Base-by-base conservation (phyloP, 139 green algal genomes). In the Micromonas pusilla region DNA sequence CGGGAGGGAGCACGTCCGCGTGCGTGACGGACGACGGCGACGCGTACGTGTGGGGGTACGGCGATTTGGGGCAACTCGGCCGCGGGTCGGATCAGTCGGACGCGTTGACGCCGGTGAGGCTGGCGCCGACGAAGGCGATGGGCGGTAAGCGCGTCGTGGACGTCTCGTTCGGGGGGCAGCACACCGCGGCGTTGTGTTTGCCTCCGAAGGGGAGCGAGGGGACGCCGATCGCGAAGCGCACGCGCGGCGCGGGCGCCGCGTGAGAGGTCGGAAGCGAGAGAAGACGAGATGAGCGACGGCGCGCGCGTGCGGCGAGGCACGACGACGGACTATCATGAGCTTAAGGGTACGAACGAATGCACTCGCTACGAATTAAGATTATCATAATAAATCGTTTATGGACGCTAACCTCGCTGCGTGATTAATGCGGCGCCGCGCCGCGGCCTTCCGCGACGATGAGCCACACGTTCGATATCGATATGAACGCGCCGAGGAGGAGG, bases 21-120 rank as follows among this genome's bases (percentile, higher is more conserved):
- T 60, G 60, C 6, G 57, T 80, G 23, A 36, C 63, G 2, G 57
- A 39, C 2, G 74, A 80, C 57, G 74, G 74, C 45, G 26, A 72
- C 16, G 60, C 32, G 30, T 80, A 80, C 60, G 74, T 80, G 25
- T 80, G 74, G 74, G 74, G 74, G 3, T 72, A 71, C 33, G 54
- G 63, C 19, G 33, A 60, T 6, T 62, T 20, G 26, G 74, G 57
- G 5, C 60, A 73, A 36, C 60, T 80, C 6, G 57, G 74, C 32
- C 37, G 45, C 23, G 57, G 57, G 20, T 16, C 25, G 31, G 30
- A 53, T 31, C 25, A 73, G 20, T 60, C 26, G 25, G 74, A 80
- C 74, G 74, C 64, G 60, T 19, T 66, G 16, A 28, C 31, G 28
- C 74, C 74, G 16, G 64, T 63, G 37, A 26, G 38, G 57, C 23